Base-by-base conservation (phyloP, 805 yeast genomes). In the Ogataea polymorpha region DNA sequence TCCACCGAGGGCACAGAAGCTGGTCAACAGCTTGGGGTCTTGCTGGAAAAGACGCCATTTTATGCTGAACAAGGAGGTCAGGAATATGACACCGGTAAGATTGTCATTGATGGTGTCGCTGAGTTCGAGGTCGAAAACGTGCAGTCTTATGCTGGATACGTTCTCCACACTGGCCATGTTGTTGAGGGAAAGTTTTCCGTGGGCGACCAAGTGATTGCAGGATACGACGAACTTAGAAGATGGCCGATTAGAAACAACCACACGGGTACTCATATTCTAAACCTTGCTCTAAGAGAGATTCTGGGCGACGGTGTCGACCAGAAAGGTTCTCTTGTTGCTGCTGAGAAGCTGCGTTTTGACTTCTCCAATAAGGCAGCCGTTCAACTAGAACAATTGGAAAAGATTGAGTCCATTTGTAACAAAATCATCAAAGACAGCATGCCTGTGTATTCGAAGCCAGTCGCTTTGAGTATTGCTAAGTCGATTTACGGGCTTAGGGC, bases 31-130 rank as follows among this genome's bases (percentile, higher is more conserved):
- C 67, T 74, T 51, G 99, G 99, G 63, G 66, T 93, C 39, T 63
- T 93, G 36, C 72, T 93, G 45, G 95, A 93, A 62, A 84, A 79
- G 64, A 87, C 98, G 18, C 93, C 95, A 63, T 88, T 93, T 68
- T 93, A 93, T 61, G 98, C 99, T 37, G 99, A 93, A 71, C 95
- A 87, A 68, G 99, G 99, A 79, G 99, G 99, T 60, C 99, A 93
- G 74, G 97, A 89, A 66, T 84, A 75, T 59, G 99, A 93, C 63
- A 85, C 95, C 31, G 99, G 99, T 67, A 84, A 79, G 65, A 74
- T 93, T 50, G 90, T 88, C 37, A 80, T 88, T 56, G 97, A 90
- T 60, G 96, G 95, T 33, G 68, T 68, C 53, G 73, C 90, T 41
- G 96, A 91, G 64, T 91, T 93, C 67, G 80, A 79, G 44, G 98